These are phyloP conservation scores for Acrocalymma vagum DNA, from an alignment of 2,329 filamentous ascomycete species.

Conservation along the genomic window DNA sequence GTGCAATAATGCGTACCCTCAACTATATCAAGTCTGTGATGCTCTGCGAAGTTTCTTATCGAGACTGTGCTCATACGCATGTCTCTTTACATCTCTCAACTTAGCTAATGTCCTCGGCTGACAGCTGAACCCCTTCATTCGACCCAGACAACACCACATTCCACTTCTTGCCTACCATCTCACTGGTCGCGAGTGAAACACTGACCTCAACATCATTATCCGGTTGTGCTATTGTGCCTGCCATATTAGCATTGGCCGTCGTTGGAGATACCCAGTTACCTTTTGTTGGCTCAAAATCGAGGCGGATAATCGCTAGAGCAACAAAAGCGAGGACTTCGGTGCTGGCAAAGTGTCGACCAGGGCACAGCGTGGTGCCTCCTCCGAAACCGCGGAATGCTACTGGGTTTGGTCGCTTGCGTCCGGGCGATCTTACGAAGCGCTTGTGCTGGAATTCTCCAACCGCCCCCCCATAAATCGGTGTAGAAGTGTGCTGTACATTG, in stretches of 20 bases:
- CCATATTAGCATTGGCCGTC: conserved; percentile 18
- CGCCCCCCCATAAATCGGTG: conserved; percentile 28
- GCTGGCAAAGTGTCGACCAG: conserved; percentile 43
- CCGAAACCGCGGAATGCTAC: conserved; percentile 36
- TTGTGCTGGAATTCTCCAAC: conserved; percentile 41
- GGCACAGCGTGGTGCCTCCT: conserved; percentile 37
- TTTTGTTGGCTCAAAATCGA: conserved; percentile 27
- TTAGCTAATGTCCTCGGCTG: conserved; percentile 10
- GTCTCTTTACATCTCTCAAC: background rate
- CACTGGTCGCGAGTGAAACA: conserved; percentile 1
- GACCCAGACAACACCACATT: conserved; percentile 12
- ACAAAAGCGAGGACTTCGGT: conserved; percentile 34
- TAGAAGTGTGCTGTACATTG: conserved; percentile 24
- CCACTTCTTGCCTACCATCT: conserved; percentile 14
- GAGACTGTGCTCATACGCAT: too few relatives aligned
- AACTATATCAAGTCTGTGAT: too few relatives aligned
- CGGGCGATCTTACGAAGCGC: conserved; percentile 31
- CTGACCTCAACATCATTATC: conserved; percentile 18
- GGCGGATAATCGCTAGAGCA: conserved; percentile 33
- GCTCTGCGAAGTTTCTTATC: too few relatives aligned
- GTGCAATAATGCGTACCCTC: too few relatives aligned
- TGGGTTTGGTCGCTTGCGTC: conserved; percentile 5
- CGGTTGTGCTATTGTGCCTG: conserved; percentile 8
- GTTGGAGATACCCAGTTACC: conserved; percentile 22
- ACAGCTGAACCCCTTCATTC: conserved; percentile 8